These are phyloP conservation scores for Sarocladium brachiariae DNA, from an alignment of 2,329 filamentous ascomycete genomes.

Conservation along the genomic window DNA sequence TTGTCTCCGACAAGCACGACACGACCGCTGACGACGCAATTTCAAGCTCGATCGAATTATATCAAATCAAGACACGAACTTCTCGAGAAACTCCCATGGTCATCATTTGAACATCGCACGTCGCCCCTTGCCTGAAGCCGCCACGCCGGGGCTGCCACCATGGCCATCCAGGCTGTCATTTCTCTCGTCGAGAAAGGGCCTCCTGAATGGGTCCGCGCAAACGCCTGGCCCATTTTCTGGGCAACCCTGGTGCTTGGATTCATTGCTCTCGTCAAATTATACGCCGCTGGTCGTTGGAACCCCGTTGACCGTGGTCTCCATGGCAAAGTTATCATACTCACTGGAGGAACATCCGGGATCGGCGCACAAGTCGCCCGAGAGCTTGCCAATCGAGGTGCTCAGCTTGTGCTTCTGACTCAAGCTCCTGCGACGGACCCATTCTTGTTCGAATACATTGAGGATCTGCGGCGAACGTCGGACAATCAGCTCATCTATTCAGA, in stretches of 20 bases:
- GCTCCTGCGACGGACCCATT: constrained; percentile 78
- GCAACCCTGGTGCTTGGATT: constrained; percentile 27
- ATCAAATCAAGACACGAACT: not conserved
- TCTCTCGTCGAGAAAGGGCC: constrained; percentile 40
- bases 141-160: constrained; percentile 21
- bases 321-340: constrained; percentile 88
- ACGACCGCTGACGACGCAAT: not conserved
- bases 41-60: not conserved
- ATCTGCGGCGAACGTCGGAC: constrained; percentile 66
- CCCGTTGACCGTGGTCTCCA: constrained; percentile 77
- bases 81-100: not conserved
- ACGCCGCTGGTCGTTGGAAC: constrained; percentile 70
- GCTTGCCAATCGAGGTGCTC: constrained; percentile 76
- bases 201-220: constrained; percentile 40
- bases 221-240: constrained; percentile 37
- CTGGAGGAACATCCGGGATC: constrained; percentile 89
- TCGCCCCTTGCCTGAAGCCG: not conserved
- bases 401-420: constrained; percentile 83
- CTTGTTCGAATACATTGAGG: constrained; percentile 85
- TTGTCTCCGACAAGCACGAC: not conserved
- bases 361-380: constrained; percentile 69
- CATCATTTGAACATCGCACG: not conserved
- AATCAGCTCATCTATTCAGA: constrained; percentile 94
- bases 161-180: constrained; percentile 47
- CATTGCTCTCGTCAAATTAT: constrained; percentile 57